These are phyloP conservation scores for Auricularia cornea DNA, from an alignment of 768 basidiomycete genomes.

Conservation along the genomic window DNA sequence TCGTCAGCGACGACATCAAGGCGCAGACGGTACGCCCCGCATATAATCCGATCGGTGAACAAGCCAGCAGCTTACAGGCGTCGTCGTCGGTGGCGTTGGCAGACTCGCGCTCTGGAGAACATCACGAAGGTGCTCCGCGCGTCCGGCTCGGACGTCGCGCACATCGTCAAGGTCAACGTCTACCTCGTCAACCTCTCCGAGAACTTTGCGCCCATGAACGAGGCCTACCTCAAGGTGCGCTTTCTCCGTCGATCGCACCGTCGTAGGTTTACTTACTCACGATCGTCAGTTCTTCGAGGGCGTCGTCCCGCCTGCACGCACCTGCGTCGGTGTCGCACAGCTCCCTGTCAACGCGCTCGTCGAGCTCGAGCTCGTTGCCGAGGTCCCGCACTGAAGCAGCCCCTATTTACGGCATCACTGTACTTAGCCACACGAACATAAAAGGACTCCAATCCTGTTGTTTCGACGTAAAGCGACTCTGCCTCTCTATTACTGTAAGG, in stretches of 20 bases:
- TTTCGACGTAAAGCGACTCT: no score
- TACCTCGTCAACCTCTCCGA: conserved; percentile 30
- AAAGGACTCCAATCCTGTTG: no score
- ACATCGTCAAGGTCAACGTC: conserved; percentile 34
- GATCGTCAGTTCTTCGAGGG: conserved; percentile 37
- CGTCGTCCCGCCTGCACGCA: conserved; percentile 43
- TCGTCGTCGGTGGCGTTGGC: no score
- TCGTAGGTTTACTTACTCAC: not conserved
- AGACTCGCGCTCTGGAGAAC: conserved; percentile 34
- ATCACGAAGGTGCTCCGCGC: conserved; percentile 29
- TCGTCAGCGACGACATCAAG: conserved; percentile 30
- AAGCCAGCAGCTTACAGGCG: no score
- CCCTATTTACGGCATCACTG: not conserved
- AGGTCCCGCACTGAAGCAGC: conserved; percentile 17
- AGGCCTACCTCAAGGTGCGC: conserved; percentile 27
- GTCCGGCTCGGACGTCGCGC: conserved; percentile 28
- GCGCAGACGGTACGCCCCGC: conserved; percentile 27
- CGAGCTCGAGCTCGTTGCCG: conserved; percentile 56
- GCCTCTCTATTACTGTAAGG: no score
- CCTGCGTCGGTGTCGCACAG: conserved; percentile 47
- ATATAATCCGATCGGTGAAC: not conserved
- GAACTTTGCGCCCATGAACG: conserved; percentile 34
- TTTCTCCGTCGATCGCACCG: not conserved
- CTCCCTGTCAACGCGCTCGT: conserved; percentile 47
- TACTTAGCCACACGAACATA: not conserved